Evolutionary conservation across 2,329 filamentous ascomycete species (phyloP).

Genomic region (Talaromyces rugulosus): DNA sequence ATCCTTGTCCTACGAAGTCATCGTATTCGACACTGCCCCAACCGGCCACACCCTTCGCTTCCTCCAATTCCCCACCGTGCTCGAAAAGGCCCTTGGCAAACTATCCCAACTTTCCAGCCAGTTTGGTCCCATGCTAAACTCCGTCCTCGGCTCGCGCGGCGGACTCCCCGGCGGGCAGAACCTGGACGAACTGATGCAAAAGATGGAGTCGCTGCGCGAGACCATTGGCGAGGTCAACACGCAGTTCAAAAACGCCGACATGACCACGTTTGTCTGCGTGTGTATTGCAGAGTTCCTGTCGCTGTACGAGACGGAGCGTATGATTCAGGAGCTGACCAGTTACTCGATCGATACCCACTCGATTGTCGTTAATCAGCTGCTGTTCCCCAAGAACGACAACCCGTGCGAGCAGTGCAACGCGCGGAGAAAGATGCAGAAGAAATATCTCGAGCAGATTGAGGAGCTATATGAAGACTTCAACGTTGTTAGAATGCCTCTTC

Average conservation of each 20-base stretch:
- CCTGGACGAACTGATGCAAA: slow-evolving; percentile 85
- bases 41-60: slow-evolving; percentile 98
- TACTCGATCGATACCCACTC: slow-evolving; percentile 95
- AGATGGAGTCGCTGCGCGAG: slow-evolving; percentile 87
- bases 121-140: slow-evolving; percentile 93
- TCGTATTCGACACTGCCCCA: slow-evolving; percentile 97
- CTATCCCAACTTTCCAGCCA: slow-evolving; percentile 89
- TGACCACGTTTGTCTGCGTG: slow-evolving; percentile 97
- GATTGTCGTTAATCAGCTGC: slow-evolving; percentile 96
- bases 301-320: slow-evolving; percentile 97
- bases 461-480: slow-evolving; percentile 99
- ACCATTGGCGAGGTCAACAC: slow-evolving; percentile 95
- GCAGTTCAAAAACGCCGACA: slow-evolving; percentile 94
- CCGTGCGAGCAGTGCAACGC: slow-evolving; percentile 94
- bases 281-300: slow-evolving; percentile 97
- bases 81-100: slow-evolving; percentile 98
- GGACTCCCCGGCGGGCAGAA: slow-evolving; percentile 87
- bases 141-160: slow-evolving; percentile 74
- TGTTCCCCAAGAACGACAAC: slow-evolving; percentile 83
- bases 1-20: slow-evolving; percentile 95
- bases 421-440: slow-evolving; percentile 96
- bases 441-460: slow-evolving; percentile 97
- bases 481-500: slow-evolving; percentile 93
- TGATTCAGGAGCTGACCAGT: slow-evolving; percentile 95
- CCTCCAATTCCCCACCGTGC: slow-evolving; percentile 94